Base-by-base conservation (phyloP, 176 grass and related monocot species). In the Cenchrus fungigraminus region DNA sequence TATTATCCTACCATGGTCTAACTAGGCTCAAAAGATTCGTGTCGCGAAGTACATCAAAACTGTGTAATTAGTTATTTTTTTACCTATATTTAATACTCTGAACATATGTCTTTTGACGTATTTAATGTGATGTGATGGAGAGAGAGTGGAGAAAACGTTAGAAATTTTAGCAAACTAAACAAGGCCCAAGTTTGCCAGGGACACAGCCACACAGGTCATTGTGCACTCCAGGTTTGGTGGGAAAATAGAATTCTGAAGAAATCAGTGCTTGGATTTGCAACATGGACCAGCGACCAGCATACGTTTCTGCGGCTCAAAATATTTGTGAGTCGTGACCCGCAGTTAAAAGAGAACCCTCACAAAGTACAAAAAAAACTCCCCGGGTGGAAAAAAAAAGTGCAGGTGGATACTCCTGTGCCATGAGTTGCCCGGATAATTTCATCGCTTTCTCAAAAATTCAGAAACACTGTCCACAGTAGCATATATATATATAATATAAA, bases 301-400 rank as follows among this genome's bases (percentile, higher is more conserved):
- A 46, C 6, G 8, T 63, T 86, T 80, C n/a, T 65, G 84, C 72
- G 84, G 84, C 49, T 8, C 47, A 65, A 57, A 34, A 34, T 74
- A 37, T 67, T 25, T 77, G 6, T 40, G 37, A 37, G 57, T 25
- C 85, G 6, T 32, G 14, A 0, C 28, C 37, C 1, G 12, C 14
- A 6, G 45, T 53, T 28, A 28, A 1, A 40, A 53, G 55, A 45
- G 61, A 74, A 63, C 34, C 28, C 61, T 53, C 44, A 17, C 6
- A 1, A 44, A 57, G 14, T 28, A 28, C 68, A 46, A 46, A 32
- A 46, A 32, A 52, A 4, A 4, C 14, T 34, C 61, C 9, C 60
- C 32, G 1, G 9, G 12, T 19, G 57, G 44, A 31, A 53, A 72
- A 72, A 22, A 63, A 66, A 55, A 22, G 20, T 54, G 77, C 77